phyloP scores from a whole-genome alignment of 1,284 basidiomycete genomes.

The Sanghuangporus baumii region DNA sequence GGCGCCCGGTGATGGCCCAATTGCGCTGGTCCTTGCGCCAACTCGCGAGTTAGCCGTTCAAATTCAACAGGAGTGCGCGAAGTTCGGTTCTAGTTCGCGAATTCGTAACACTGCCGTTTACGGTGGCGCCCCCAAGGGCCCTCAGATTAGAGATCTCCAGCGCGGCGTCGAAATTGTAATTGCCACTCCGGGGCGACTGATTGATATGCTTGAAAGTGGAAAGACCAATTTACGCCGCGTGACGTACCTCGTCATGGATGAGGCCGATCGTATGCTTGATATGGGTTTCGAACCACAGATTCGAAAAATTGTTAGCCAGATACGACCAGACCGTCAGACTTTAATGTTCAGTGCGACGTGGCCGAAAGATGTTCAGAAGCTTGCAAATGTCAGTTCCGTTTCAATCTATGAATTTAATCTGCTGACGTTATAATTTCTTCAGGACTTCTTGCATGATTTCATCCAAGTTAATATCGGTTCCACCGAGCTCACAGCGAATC shows the following conservation, averaged over 20 bases:
- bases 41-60: constrained; percentile 98
- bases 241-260: constrained; percentile 98
- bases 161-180: constrained; percentile 96
- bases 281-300: constrained; percentile 99
- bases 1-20: constrained; percentile 92
- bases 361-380: constrained; percentile 98
- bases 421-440: constrained; percentile 15
- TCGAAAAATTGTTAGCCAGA: constrained; percentile 95
- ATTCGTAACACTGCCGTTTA: constrained; percentile 99
- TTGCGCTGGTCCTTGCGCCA: constrained; percentile 93
- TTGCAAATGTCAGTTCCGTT: constrained; percentile 65
- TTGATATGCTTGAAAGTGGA: constrained; percentile 92
- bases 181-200: constrained; percentile 85
- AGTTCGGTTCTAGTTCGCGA: constrained; percentile 81
- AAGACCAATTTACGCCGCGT: constrained; percentile 96
- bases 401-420: background rate
- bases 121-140: constrained; percentile 97
- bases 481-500: constrained; percentile 96
- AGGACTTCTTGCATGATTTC: constrained; percentile 94
- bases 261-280: constrained; percentile 97
- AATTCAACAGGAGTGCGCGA: constrained; percentile 97
- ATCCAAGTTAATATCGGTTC: constrained; percentile 99
- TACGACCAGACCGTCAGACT: constrained; percentile 92
- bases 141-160: constrained; percentile 95
- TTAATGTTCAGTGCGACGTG: constrained; percentile 98